Evolutionary conservation across 441 rosid species (phyloP), one percentile per base, ranked within the genome.

Genomic region (Gossypium davidsonii): DNA sequence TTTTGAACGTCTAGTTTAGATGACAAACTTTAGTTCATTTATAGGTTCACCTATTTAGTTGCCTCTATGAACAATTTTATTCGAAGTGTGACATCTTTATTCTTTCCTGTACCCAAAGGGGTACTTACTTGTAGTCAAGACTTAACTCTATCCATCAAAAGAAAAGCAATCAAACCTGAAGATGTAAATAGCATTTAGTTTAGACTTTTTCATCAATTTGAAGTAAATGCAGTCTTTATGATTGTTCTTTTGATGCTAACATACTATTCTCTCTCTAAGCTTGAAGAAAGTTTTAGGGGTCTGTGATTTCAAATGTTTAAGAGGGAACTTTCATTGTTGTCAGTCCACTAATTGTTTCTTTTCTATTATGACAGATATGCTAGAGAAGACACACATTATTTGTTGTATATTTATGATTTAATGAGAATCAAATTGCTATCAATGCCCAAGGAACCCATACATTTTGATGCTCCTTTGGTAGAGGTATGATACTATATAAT

Each of bases 351-450:
- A 60, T 56, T 48, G 25, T 37, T 72, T 65, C 76, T 49, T 53
- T 69, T 10, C 72, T 70, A 57, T 60, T 23, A 64, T 80, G 77
- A 73, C 85, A 92, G 99, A 87, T 94, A 94, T 85, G 99, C 90
- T 65, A 87, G 98, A 83, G 98, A 94, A 82, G 98, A 92, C 80
- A 94, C 98, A 15, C 97, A 94, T 83, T 94, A 92, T 83, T 85
- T 94, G 76, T 77, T 94, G 83, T 83, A 88, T 75, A 88, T 91
- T 28, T 91, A 81, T 81, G 97, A 94, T 76, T 7, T 82, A 71
- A 92, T 94, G 98, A 88, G 82, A 70, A 67, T 58, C 65, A 73
- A 78, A 69, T 80, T 94, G 82, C 71, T 75, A 37, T 74, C 82
- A 46, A 70, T 78, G 82, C 79, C 88, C 48, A 80, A 73, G 72